Conservation (phyloP, 805 yeast species). For the Suhomyces canberraensis region DNA sequence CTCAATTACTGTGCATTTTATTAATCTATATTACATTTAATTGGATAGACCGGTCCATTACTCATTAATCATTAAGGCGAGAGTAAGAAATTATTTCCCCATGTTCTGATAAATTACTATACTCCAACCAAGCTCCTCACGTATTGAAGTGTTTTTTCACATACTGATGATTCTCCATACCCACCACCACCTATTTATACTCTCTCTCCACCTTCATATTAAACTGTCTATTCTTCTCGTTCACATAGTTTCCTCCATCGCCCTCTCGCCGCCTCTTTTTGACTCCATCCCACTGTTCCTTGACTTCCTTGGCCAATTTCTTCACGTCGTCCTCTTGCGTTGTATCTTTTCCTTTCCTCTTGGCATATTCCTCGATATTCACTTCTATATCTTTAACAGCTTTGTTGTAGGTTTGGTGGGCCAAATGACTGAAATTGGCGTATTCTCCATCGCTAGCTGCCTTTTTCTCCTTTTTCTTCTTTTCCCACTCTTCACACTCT, state of each 20-base stretch:
- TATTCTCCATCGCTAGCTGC: conserved; percentile 36
- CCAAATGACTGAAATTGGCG: conserved; percentile 52
- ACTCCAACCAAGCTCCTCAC: too few relatives aligned
- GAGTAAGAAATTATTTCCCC: too few relatives aligned
- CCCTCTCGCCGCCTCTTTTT: conserved; percentile 33
- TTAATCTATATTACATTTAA: too few relatives aligned
- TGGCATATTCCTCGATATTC: conserved; percentile 40
- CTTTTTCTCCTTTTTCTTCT: conserved; percentile 19
- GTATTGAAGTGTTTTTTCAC: too few relatives aligned
- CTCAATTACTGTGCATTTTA: too few relatives aligned
- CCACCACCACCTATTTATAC: too few relatives aligned
- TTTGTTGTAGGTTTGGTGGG: conserved; percentile 58
- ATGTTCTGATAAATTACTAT: too few relatives aligned
- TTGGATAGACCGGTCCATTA: too few relatives aligned
- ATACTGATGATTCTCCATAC: too few relatives aligned
- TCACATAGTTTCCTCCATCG: conserved; percentile 47
- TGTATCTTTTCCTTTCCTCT: too few relatives aligned
- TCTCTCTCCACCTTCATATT: conserved; percentile 64
- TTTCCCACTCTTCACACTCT: conserved; percentile 64
- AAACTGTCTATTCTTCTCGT: conserved; percentile 71
- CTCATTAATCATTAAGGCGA: too few relatives aligned
- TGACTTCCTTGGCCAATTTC: conserved; percentile 28
- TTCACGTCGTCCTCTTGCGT: conserved; percentile 17
- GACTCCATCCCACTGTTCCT: conserved; percentile 34
- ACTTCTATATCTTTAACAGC: conserved; percentile 38